phyloP scores from a whole-genome alignment of 345 rosid species.

The Nephelium lappaceum region DNA sequence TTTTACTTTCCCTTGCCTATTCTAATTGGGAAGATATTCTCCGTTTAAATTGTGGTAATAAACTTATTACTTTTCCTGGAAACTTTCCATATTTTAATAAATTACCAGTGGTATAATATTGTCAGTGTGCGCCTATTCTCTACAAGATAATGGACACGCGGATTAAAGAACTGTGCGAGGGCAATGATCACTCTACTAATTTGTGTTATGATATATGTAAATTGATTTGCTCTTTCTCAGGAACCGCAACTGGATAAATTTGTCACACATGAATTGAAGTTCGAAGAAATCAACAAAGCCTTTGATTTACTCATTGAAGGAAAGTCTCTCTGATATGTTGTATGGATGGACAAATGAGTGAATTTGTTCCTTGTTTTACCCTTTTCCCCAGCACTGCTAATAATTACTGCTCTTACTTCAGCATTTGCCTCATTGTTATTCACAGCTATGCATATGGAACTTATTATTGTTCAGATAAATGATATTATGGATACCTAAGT shows the following conservation, averaged over 20 bases:
- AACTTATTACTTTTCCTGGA: not conserved
- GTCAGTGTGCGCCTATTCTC: too few relatives aligned
- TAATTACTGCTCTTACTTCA: not conserved
- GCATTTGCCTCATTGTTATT: not conserved
- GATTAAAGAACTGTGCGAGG: too few relatives aligned
- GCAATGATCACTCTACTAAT: not conserved
- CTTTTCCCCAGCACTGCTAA: not conserved
- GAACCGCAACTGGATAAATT: slow-evolving; percentile 76
- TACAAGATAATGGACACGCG: too few relatives aligned
- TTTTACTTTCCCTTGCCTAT: not conserved
- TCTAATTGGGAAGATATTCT: not conserved
- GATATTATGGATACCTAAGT: not conserved
- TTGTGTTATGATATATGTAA: not conserved
- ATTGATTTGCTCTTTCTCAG: slow-evolving; percentile 26
- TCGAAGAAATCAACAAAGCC: slow-evolving; percentile 75
- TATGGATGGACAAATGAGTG: slow-evolving; percentile 63
- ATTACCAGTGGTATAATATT: too few relatives aligned
- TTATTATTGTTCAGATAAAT: not conserved
- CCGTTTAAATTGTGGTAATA: not conserved
- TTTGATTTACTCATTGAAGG: slow-evolving; percentile 63
- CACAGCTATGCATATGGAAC: not conserved
- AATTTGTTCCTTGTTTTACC: not conserved
- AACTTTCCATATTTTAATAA: too few relatives aligned
- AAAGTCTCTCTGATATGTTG: slow-evolving; percentile 68
- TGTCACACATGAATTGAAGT: slow-evolving; percentile 74